Evolutionary conservation across 331 rosid genomes (phyloP).

Genomic region (Acacia concinna): DNA sequence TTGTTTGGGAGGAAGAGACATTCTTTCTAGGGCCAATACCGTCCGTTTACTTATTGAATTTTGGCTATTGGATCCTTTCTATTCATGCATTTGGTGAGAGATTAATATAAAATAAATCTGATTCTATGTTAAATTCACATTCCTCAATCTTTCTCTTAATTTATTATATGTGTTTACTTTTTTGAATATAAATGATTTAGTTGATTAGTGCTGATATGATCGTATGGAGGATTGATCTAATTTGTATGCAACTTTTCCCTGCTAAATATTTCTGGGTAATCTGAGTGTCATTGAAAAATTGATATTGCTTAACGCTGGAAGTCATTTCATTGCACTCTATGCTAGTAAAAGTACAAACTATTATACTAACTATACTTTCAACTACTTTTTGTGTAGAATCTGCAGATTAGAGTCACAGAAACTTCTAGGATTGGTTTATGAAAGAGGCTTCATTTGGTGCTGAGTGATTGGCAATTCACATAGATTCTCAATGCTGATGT

Average conservation of each 20-base stretch:
- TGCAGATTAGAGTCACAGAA: constrained; percentile 17
- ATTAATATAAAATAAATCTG: background rate
- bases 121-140: background rate
- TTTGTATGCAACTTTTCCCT: constrained; percentile 1
- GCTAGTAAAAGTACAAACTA: background rate
- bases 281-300: background rate
- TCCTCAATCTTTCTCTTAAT: background rate
- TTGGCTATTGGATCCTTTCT: background rate
- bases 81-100: background rate
- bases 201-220: background rate
- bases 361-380: constrained; percentile 10
- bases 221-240: background rate
- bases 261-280: background rate
- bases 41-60: background rate
- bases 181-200: background rate
- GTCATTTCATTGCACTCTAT: background rate
- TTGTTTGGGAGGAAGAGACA: background rate
- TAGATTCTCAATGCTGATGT: background rate
- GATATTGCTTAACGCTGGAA: background rate
- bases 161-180: background rate
- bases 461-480: constrained; percentile 15
- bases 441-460: background rate
- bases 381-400: constrained; percentile 23
- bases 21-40: constrained; percentile 20
- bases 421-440: constrained; percentile 3